phyloP scores from a whole-genome alignment of 106 monocot genomes.

The Dioscorea zingiberensis region DNA sequence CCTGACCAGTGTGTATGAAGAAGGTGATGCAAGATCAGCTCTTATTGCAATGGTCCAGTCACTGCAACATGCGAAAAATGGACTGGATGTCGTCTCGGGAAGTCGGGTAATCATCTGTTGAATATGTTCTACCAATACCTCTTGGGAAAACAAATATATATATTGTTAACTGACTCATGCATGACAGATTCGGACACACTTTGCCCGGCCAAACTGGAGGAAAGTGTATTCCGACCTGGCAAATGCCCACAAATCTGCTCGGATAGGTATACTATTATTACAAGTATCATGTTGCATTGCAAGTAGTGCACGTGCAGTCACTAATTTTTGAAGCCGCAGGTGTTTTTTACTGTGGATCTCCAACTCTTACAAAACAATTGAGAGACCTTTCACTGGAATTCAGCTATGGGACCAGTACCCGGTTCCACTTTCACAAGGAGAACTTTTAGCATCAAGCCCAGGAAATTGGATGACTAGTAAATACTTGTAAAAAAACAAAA shows the following conservation, averaged over 20 bases:
- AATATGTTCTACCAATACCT: too few species aligned
- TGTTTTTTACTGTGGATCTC: conserved; percentile 91
- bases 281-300: neutral
- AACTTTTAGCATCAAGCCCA: conserved; percentile 52
- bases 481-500: conserved; percentile 16
- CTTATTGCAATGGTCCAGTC: conserved; percentile 92
- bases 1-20: conserved; percentile 89
- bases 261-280: conserved; percentile 36
- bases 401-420: conserved; percentile 70
- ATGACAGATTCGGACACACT: conserved; percentile 59
- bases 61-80: conserved; percentile 86
- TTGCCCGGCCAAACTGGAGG: conserved; percentile 75
- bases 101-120: conserved; percentile 38
- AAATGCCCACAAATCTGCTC: conserved; percentile 37
- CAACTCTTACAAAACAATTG: conserved; percentile 69
- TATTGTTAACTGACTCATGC: neutral
- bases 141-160: too few species aligned
- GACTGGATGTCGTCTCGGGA: conserved; percentile 88
- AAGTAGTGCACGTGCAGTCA: neutral
- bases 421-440: conserved; percentile 98
- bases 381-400: conserved; percentile 78
- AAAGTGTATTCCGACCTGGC: conserved; percentile 59
- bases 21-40: conserved; percentile 94
- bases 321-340: conserved; percentile 33
- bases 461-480: conserved; percentile 5